Evolutionary conservation across 148 eudicot species (phyloP).

Genomic region (Cornus florida): DNA sequence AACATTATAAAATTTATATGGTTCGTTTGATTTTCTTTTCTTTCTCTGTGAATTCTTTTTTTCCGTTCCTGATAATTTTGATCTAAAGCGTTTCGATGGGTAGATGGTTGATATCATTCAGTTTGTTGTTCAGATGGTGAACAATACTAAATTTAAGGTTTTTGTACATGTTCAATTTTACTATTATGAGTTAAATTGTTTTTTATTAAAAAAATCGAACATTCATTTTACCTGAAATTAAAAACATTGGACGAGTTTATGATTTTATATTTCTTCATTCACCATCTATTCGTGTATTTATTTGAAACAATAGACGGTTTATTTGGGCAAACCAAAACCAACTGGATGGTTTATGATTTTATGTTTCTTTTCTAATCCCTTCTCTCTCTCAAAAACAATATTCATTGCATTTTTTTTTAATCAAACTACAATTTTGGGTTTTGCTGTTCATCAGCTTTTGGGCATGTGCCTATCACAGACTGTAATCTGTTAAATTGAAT

Average conservation of each 20-base stretch:
- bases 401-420: no score
- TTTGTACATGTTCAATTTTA: not conserved
- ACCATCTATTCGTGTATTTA: no score
- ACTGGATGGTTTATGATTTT: not conserved
- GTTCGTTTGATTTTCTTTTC: not conserved
- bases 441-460: not conserved
- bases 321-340: no score
- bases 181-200: not conserved
- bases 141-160: no score
- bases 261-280: not conserved
- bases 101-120: not conserved
- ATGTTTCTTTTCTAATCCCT: not conserved
- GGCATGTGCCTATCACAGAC: not conserved
- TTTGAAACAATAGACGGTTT: no score
- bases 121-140: not conserved
- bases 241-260: not conserved
- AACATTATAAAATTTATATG: not conserved
- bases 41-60: not conserved
- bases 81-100: not conserved
- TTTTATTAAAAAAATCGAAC: no score
- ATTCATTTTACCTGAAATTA: not conserved
- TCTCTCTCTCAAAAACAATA: no score
- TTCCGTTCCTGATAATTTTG: not conserved
- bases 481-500: not conserved
- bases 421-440: not conserved